Evolutionary conservation across 768 basidiomycete genomes (phyloP).

Genomic region (Mycena sanguinolenta): DNA sequence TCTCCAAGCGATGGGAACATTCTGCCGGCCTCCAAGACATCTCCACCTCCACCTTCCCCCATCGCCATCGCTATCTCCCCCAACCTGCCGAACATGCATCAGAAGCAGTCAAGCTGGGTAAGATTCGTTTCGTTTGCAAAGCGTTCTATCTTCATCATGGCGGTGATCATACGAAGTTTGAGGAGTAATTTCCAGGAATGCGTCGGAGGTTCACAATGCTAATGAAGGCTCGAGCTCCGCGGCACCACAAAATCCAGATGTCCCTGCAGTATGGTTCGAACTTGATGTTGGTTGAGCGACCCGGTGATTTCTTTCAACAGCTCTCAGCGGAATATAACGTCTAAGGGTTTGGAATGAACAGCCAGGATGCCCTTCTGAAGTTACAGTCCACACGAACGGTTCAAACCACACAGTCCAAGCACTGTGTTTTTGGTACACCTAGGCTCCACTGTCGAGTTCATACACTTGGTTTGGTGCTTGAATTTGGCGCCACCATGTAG

Average conservation of each 20-base stretch:
- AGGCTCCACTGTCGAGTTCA: not conserved
- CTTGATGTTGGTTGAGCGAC: no score
- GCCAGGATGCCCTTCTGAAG: not conserved
- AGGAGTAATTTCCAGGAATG: constrained; percentile 16
- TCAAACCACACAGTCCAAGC: no score
- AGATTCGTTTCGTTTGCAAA: constrained; percentile 20
- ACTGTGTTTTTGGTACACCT: no score
- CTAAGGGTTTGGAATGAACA: not conserved
- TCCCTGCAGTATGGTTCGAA: not conserved
- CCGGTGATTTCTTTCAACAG: no score
- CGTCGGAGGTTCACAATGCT: constrained; percentile 19
- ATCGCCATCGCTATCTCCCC: not conserved
- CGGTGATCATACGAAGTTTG: not conserved
- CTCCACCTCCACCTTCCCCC: no score
- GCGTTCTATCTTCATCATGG: not conserved
- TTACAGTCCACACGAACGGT: no score
- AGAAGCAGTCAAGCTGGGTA: constrained; percentile 24
- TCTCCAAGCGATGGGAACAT: no score
- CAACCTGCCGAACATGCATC: constrained; percentile 10
- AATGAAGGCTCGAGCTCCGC: constrained; percentile 8
- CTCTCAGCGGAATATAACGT: no score
- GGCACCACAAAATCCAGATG: constrained; percentile 22
- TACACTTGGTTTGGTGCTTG: constrained; percentile 10
- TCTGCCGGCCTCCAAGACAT: no score
- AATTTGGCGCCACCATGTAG: constrained; percentile 17